These are phyloP conservation scores for Claviceps sorghi DNA, from an alignment of 2,329 filamentous ascomycete genomes.

Conservation along the genomic window DNA sequence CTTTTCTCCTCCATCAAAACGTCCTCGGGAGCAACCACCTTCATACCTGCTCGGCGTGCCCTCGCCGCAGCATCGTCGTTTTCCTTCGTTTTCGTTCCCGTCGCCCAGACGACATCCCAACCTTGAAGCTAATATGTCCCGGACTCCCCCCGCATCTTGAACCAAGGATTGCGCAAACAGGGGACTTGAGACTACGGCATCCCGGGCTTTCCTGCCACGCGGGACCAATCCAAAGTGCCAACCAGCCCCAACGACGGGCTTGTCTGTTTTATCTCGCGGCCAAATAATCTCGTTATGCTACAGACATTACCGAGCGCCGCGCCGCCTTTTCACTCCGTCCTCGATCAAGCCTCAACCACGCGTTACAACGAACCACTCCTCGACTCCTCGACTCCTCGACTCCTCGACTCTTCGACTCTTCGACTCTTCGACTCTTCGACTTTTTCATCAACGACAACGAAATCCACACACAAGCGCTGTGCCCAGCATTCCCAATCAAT, in stretches of 20 bases:
- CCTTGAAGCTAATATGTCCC: conserved; percentile 3
- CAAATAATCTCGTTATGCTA: not conserved
- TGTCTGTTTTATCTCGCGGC: not conserved
- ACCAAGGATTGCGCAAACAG: conserved; percentile 7
- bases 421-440: not conserved
- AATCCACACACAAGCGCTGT: no score
- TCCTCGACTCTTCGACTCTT: not conserved
- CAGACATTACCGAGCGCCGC: not conserved
- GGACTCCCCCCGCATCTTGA: conserved; percentile 6
- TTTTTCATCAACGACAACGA: no score
- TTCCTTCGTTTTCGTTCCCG: not conserved
- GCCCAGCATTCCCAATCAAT: no score
- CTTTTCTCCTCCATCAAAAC: no score
- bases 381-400: not conserved
- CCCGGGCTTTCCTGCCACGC: conserved; percentile 3
- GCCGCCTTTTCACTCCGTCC: not conserved
- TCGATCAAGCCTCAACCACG: not conserved
- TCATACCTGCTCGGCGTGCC: not conserved
- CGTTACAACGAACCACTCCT: not conserved
- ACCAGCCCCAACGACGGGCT: not conserved
- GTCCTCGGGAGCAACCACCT: not conserved
- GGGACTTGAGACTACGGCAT: conserved; percentile 9
- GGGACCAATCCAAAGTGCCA: not conserved
- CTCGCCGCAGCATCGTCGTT: not conserved
- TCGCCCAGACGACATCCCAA: no score